Base-by-base conservation (phyloP, 345 rosid genomes). In the Pelargonium nanum region DNA sequence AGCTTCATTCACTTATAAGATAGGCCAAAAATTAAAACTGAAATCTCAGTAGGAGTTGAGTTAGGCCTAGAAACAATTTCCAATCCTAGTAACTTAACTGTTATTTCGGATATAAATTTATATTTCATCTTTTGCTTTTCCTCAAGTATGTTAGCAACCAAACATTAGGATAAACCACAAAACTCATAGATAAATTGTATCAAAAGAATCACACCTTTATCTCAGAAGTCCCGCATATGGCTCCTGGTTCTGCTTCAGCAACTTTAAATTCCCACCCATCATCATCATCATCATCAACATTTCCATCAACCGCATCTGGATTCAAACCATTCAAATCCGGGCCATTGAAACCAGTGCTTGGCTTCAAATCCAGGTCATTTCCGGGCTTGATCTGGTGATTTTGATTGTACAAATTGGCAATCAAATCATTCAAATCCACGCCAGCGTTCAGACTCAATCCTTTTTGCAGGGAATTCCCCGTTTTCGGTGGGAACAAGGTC, bases 381-480 rank as follows among this genome's bases (percentile, higher is more conserved):
- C 23, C 59, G 32, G 66, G 26, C 22, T 44, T 40, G 20, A 24
- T 63, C n/a, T 45, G 68, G 57, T 70, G 69, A 4, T 58, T 75
- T 16, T 67, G 71, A 62, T 23, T 24, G 51, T 75, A 79, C 54
- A 86, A 66, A 76, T 78, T 71, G 24, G 72, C 69, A 63, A 91
- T 65, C 68, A 83, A 22, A 60, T 81, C 84, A 57, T 60, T 66
- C 51, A 73, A 57, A 32, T 59, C 55, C 8, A 57, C 54, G 56
- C 16, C 64, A 1, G 22, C 70, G 23, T 72, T 60, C 66, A 68
- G 24, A 65, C 53, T 54, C 52, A 72, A 69, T 22, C 62, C 69
- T 55, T 67, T 73, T 16, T 61, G 59, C 53, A 63, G 74, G 60
- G 55, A 57, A 40, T 40, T 40, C 16, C 48, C 48, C 13, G 16